Percentiles rank a stretch among this genome's conserved stretches.
Evolutionary conservation across 2,329 filamentous ascomycete genomes (phyloP).

Genomic region (Xylaria sp.): DNA sequence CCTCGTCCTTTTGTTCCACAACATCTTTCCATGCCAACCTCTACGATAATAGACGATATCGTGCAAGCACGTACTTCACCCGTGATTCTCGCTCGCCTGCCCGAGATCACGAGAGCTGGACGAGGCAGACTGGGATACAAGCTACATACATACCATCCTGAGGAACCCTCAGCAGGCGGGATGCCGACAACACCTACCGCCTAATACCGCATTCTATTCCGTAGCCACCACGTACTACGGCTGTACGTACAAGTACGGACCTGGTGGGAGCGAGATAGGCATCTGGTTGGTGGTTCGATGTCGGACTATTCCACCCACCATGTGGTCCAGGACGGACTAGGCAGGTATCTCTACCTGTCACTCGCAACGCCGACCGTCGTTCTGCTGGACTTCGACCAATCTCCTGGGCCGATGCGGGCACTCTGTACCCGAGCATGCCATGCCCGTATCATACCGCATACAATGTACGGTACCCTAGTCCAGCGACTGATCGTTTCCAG

Average conservation of each 20-base stretch:
- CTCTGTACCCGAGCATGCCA: background rate
- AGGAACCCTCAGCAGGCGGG: too few species aligned
- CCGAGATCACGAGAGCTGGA: background rate
- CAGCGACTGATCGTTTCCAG: background rate
- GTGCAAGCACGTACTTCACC: background rate
- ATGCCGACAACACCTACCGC: background rate
- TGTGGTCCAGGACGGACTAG: slow-evolving; percentile 3
- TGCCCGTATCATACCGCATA: background rate
- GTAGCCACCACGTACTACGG: slow-evolving; percentile 10
- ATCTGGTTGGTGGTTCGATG: slow-evolving; percentile 16
- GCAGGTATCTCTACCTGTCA: background rate
- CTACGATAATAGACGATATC: background rate
- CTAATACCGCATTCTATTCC: slow-evolving; percentile 14
- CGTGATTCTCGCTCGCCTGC: background rate
- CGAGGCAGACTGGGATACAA: background rate
- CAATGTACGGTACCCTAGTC: background rate
- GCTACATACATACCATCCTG: background rate
- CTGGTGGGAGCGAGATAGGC: background rate
- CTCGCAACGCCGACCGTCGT: slow-evolving; percentile 4
- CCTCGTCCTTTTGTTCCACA: background rate
- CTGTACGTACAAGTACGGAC: background rate
- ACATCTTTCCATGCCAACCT: slow-evolving; percentile 7
- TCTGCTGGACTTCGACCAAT: slow-evolving; percentile 9
- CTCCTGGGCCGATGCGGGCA: slow-evolving; percentile 1
- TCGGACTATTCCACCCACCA: slow-evolving; percentile 8